Base-by-base conservation (phyloP, 116 monocot genomes). In the Phalaenopsis hybrid region DNA sequence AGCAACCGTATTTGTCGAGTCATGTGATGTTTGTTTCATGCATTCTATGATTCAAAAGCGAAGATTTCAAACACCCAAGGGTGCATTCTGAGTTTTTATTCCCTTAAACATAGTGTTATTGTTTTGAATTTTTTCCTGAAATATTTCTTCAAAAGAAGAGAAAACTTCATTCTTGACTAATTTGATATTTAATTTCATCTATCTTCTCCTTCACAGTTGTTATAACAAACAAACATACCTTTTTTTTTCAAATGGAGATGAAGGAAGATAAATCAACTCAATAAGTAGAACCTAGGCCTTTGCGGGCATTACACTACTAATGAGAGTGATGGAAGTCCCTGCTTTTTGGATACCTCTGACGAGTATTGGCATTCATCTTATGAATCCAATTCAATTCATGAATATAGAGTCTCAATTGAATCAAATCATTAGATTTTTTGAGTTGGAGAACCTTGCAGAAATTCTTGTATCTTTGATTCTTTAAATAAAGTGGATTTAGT, bases 271-370 rank as follows among this genome's bases (percentile, higher is more conserved):
- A 85, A 74, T 79, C 88, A 11, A 75, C 58, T 49, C 82, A 77
- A 78, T 84, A 91, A 49, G 57, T 91, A 11, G 95, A 88, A 75
- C 55, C 67, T 61, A 92, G 86, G 55, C 48, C 43, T 31, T 31
- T 28, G 73, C 21, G 82, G 63, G 46, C 15, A 70, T 70, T 58
- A 82, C 13, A 52, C 33, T 5, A 81, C 55, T 72, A 82, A 88
- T 43, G 91, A 85, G 15, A 85, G 85, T 74, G 94, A 94, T 17
- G 87, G 78, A 20, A 94, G 94, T 83, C 75, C 85, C 65, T 88
- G 88, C 73, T 94, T 92, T 85, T 96, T 94, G 1, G 91, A 96
- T 68, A 88, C 91, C 28, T 3, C 92, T 43, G 92, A 92, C 45
- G 87, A 83, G 57, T 89, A 92, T 43, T 94, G 90, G 91, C 96